These are phyloP conservation scores for Melaleuca quinquenervia DNA, from an alignment of 345 rosid species.

Conservation along the genomic window DNA sequence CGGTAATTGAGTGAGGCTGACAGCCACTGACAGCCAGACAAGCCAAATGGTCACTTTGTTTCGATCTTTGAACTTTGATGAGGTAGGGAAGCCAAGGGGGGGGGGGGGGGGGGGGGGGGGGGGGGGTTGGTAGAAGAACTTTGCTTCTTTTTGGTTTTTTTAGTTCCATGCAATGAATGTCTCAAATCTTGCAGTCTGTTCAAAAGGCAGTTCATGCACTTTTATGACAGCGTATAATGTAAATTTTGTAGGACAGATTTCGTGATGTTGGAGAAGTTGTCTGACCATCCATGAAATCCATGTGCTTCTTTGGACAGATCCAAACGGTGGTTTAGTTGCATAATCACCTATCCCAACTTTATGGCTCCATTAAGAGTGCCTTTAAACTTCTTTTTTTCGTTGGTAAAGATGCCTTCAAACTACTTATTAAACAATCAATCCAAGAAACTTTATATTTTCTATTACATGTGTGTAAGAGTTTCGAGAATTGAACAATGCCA, in stretches of 20 bases:
- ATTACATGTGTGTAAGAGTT: background rate
- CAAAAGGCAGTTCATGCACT: background rate
- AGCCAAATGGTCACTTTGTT: background rate
- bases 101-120: too few species aligned
- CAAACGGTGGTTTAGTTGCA: background rate
- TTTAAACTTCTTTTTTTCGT: background rate
- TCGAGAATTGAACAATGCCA: background rate
- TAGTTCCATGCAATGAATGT: background rate
- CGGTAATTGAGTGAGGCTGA: slow-evolving; percentile 61
- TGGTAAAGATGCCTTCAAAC: background rate
- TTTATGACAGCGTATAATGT: background rate
- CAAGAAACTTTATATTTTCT: background rate
- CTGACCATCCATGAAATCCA: background rate
- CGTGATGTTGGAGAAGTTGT: background rate
- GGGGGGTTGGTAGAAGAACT: background rate
- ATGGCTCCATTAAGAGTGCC: background rate
- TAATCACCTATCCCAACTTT: background rate
- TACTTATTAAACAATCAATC: background rate
- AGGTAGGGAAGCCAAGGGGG: background rate
- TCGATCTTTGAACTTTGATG: background rate
- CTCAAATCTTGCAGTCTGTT: background rate
- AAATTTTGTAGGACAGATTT: background rate
- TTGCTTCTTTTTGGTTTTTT: background rate
- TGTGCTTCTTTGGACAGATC: background rate
- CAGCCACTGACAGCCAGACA: too few species aligned